These are phyloP conservation scores for Solanum medicagineum DNA, from an alignment of 257 asterid species.

Conservation along the genomic window DNA sequence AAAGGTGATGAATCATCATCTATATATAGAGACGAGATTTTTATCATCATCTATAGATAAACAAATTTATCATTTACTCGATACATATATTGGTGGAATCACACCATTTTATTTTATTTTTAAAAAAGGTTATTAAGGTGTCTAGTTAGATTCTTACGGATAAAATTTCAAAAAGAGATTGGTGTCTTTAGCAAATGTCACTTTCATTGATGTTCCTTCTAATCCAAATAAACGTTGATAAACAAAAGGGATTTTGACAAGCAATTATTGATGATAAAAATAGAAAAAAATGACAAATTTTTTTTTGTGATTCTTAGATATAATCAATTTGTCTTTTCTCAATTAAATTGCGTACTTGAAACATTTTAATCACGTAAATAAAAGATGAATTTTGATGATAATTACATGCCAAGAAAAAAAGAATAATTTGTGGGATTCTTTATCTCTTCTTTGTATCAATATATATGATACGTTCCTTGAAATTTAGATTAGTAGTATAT, in stretches of 20 bases:
- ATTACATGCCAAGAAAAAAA: not conserved
- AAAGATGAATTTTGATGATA: not conserved
- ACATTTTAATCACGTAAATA: not conserved
- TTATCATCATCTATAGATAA: not conserved
- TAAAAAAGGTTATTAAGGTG: not conserved
- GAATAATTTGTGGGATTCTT: not conserved
- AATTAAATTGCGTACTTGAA: not conserved
- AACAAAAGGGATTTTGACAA: not conserved
- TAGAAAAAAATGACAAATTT: not conserved
- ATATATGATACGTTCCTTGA: not conserved
- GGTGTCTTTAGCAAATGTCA: not conserved
- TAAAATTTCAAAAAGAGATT: not conserved
- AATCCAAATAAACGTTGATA: not conserved
- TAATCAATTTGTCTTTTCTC: not conserved
- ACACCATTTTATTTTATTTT: not conserved
- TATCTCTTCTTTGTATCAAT: not conserved
- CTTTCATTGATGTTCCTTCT: not conserved
- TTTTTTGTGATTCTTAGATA: not conserved
- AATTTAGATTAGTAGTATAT: not conserved
- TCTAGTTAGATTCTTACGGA: not conserved
- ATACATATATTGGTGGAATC: accelerated
- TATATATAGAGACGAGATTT: not conserved
- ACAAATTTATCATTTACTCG: not conserved
- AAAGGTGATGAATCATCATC: not conserved
- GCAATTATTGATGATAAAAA: not conserved